Evolutionary conservation across 2,329 filamentous ascomycete genomes (phyloP), one percentile per base, ranked within the genome.

Genomic region (Fusarium denticulatum): DNA sequence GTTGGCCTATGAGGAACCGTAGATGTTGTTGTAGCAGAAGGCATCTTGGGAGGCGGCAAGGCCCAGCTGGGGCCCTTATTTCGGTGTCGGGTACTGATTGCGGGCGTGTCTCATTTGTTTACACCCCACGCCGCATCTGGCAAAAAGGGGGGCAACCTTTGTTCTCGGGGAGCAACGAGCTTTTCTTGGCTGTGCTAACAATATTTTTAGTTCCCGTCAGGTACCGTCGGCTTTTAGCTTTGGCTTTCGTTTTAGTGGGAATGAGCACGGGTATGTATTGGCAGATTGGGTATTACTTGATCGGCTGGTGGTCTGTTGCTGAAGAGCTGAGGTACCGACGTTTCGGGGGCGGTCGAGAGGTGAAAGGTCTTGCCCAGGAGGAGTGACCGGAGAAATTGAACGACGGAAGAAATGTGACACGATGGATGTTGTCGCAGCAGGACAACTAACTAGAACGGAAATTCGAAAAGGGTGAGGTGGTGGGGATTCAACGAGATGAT

Each of bases 51-150:
- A 69, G 59, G 59, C 58, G 43, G 60, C 64, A 64, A 74, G 71
- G 76, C 69, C 71, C 67, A 66, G 75, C 68, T 70, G 56, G 69
- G 71, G 72, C 64, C 72, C 69, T 75, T 75, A 76, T 78, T 77
- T 71, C 68, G 70, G 55, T 74, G 36, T 67, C 67, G 64, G 66
- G 66, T 61, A 56, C 60, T 66, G 49, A 50, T 67, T 60, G 73
- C 71, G 75, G 76, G 75, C 64, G 76, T 78, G 76, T 76, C 72
- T 76, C 72, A 77, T 78, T 78, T 78, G 76, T 77, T 78, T 78
- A 78, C 75, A 76, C 75, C 75, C 75, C 75, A 77, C 75, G 76
- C 75, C 67, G 67, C 68, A 76, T 76, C 37, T 52, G 75, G 75
- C 63, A 75, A 78, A 76, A 76, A 77, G 76, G 74, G 76, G 76